Evolutionary conservation across 345 rosid genomes (phyloP).

Genomic region (Salix exigua): DNA sequence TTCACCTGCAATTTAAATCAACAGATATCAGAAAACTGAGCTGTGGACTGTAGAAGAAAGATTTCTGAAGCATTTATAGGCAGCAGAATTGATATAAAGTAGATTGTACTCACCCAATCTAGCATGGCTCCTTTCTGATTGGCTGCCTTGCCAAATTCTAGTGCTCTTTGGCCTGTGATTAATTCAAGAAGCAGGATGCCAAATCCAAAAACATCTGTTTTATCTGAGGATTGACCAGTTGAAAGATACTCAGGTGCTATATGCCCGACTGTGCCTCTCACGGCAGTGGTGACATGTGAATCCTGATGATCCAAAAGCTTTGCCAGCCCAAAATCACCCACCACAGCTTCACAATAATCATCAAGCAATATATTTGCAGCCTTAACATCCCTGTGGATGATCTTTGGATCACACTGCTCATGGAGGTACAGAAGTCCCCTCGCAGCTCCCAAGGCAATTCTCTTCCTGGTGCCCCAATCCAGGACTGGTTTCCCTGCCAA

Average conservation of each 20-base stretch:
- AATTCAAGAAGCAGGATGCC: constrained; percentile 92
- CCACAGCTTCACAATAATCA: constrained; percentile 89
- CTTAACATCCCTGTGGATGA: constrained; percentile 97
- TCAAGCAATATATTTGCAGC: constrained; percentile 95
- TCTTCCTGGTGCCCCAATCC: constrained; percentile 93
- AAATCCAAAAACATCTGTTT: constrained; percentile 94
- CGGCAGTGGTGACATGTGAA: constrained; percentile 95
- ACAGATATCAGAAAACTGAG: background rate
- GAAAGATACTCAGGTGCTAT: constrained; percentile 98
- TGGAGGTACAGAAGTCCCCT: constrained; percentile 90
- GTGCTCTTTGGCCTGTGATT: constrained; percentile 89
- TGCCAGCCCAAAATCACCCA: constrained; percentile 94
- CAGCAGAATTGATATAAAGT: background rate
- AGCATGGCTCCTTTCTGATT: constrained; percentile 96
- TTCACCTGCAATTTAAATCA: constrained; percentile 45
- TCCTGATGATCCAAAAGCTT: constrained; percentile 94
- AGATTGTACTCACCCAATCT: constrained; percentile 61
- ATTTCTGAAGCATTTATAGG: background rate
- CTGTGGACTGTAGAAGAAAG: background rate
- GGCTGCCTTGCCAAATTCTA: constrained; percentile 88
- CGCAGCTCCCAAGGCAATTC: constrained; percentile 90
- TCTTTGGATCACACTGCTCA: constrained; percentile 97
- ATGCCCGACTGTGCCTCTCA: constrained; percentile 95
- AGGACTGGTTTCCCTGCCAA: constrained; percentile 59
- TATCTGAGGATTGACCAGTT: constrained; percentile 95